Evolutionary conservation across 2,329 filamentous ascomycete species (phyloP).

Genomic region (Ampelomyces quisqualis): DNA sequence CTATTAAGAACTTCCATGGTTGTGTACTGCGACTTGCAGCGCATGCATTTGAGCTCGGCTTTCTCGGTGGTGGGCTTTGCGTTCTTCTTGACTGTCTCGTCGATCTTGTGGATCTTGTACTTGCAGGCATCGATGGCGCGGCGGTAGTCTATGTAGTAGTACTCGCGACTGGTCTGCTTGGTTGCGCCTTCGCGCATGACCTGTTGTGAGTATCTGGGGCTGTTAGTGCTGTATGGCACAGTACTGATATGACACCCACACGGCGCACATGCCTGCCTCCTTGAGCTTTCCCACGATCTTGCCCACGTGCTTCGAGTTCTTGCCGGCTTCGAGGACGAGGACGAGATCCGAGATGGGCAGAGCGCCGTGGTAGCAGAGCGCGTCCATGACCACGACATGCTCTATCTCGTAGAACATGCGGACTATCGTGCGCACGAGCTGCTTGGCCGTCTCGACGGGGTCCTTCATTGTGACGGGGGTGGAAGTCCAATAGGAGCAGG

Average conservation of each 20-base stretch:
- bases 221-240: slow-evolving; percentile 16
- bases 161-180: slow-evolving; percentile 80
- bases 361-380: slow-evolving; percentile 72
- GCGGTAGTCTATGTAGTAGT: slow-evolving; percentile 96
- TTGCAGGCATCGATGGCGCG: slow-evolving; percentile 95
- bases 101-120: slow-evolving; percentile 84
- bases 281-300: slow-evolving; percentile 82
- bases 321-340: slow-evolving; percentile 69
- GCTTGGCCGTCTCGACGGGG: slow-evolving; percentile 67
- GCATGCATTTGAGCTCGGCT: slow-evolving; percentile 84
- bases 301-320: slow-evolving; percentile 88
- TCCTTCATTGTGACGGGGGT: slow-evolving; percentile 39
- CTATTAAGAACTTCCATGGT: slow-evolving; percentile 84
- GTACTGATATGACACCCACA: slow-evolving; percentile 56
- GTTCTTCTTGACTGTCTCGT: slow-evolving; percentile 82
- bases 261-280: slow-evolving; percentile 80
- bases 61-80: slow-evolving; percentile 76
- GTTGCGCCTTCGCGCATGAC: slow-evolving; percentile 80
- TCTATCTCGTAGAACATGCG: slow-evolving; percentile 85
- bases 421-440: slow-evolving; percentile 80
- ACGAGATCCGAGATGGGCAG: slow-evolving; percentile 86
- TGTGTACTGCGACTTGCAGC: slow-evolving; percentile 84
- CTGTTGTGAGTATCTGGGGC: slow-evolving; percentile 64
- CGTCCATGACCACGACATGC: slow-evolving; percentile 79
- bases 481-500: not conserved